Base-by-base conservation (phyloP, 2,329 filamentous ascomycete species). In the Colletotrichum coccodes region DNA sequence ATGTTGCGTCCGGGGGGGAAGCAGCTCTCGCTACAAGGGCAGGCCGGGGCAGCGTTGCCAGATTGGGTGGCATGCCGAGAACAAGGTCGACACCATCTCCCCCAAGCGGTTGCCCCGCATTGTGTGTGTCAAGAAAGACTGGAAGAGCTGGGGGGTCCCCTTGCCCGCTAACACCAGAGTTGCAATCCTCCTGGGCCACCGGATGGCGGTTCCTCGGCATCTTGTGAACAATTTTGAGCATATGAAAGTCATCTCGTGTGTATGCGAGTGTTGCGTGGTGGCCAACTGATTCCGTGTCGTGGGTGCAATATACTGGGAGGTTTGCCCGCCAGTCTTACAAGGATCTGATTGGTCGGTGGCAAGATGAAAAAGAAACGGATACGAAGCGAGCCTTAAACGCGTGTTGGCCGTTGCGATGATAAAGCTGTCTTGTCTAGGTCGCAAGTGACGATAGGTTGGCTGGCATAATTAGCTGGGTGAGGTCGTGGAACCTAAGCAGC, bases 31-130 rank as follows among this genome's bases (percentile, higher is more conserved):
- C 71, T 57, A 59, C 68, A 66, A 61, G 68, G 64, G 54, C 50
- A 57, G 46, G n/a, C 58, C 68, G 63, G 70, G 40, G 68, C 47
- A 60, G 59, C 60, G 49, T 64, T 71, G 56, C 70, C 70, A 57
- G 38, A 71, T 71, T 64, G 32, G 64, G 70, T 58, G 40, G 56
- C 54, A 61, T 60, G 57, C 70, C 70, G 70, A 68, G 60, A 64
- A 68, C 36, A 63, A 60, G 52, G 56, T 71, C 46, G 64, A 71
- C 70, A 71, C 70, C 70, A 69, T 68, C 68, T 71, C 42, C 30
- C 12, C 30, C 46, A 70, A 64, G 63, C 60, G 46, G 63, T 18
- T 54, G 56, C 62, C 70, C 70, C 70, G 70, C 70, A 68, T 65
- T 53, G 61, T 68, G 60, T 64, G 57, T 64, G 62, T 67, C 46